Conservation (phyloP, 1,139 yeast species). For the Scheffersomyces cryptocercus region DNA sequence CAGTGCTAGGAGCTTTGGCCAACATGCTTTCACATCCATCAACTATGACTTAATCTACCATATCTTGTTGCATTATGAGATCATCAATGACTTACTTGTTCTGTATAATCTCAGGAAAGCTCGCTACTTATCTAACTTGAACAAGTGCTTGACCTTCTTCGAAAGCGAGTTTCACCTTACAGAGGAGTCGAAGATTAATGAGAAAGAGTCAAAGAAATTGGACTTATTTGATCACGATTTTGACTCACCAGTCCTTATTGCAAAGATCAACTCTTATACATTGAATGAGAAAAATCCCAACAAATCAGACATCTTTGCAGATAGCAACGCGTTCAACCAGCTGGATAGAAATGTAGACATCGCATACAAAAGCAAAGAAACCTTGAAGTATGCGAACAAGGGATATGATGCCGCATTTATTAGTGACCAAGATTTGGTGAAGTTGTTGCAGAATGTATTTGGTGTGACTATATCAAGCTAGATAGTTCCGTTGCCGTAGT, state of each 20-base stretch:
- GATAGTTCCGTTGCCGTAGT: too few species aligned
- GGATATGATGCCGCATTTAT: conserved; percentile 5
- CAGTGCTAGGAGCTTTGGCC: conserved; percentile 6
- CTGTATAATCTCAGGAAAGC: conserved; percentile 6
- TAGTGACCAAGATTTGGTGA: conserved; percentile 7
- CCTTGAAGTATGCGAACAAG: conserved; percentile 11
- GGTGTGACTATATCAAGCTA: too few species aligned
- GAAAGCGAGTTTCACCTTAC: conserved; percentile 17
- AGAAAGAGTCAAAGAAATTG: conserved; percentile 11
- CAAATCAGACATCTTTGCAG: conserved; percentile 1
- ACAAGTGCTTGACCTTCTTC: conserved; percentile 23
- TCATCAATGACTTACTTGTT: conserved; percentile 14
- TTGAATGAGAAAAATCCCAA: conserved; percentile 5
- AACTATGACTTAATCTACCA: conserved; percentile 30
- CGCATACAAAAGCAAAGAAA: conserved; percentile 5
- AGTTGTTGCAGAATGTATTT: conserved; percentile 2
- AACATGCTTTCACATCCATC: conserved; percentile 16
- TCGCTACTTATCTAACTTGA: conserved; percentile 15
- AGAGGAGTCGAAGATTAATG: conserved; percentile 18
- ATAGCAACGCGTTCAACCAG: too few species aligned
- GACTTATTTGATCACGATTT: conserved; percentile 27
- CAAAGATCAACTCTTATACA: conserved; percentile 21
- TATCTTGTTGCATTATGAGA: conserved; percentile 32
- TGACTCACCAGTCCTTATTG: conserved; percentile 31
- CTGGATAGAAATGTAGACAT: too few species aligned